Evolutionary conservation across 169 alveolate genomes (phyloP), one percentile per base, ranked within the genome.

Genomic region (Besnoitia besnoiti): DNA sequence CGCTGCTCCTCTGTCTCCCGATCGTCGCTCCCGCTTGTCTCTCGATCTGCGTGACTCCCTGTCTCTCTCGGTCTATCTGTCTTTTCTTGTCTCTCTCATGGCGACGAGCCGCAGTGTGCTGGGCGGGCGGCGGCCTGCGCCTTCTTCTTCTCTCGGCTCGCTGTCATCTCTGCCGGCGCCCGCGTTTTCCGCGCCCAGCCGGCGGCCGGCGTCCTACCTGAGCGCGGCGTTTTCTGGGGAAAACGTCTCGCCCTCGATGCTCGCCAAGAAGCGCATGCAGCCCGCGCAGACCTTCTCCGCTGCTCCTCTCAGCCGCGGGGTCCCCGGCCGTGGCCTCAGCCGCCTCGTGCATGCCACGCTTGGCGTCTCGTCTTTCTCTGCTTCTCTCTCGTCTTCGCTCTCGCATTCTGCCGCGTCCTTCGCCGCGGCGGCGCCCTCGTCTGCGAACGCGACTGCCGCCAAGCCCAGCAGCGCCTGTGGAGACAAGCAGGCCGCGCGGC

Each of bases 201-300:
- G 87, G 21, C 14, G 87, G 30, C 87, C 87, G 0, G 87, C 87
- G n/a, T 37, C 87, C 40, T 77, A 27, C 59, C 33, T 77, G 87
- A 77, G 59, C 40, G 87, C 87, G 19, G 87, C 87, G 21, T 77
- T 77, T 24, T 37, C 87, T 40, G 87, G 87, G 16, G 87, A 77
- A 27, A 77, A 77, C 21, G 87, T 77, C 42, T 77, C 87, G 2
- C 87, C 87, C 16, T 77, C 87, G 61, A 77, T 77, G 87, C 55
- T 77, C 61, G 87, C 35, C 40, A 39, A 44, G 87, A 37, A 42
- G 40, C 49, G 67, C 67, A 55, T 55, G 67, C 67, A 49, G 59
- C 16, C 67, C 24, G 67, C 30, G 12, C 67, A 55, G 67, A 1
- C 67, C 67, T 55, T 55, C n/a, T n/a, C n/a, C n/a, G n/a, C n/a